These are phyloP conservation scores for Zygosaccharomyces gambellarensis DNA, from an alignment of 805 yeast genomes.

Conservation along the genomic window DNA sequence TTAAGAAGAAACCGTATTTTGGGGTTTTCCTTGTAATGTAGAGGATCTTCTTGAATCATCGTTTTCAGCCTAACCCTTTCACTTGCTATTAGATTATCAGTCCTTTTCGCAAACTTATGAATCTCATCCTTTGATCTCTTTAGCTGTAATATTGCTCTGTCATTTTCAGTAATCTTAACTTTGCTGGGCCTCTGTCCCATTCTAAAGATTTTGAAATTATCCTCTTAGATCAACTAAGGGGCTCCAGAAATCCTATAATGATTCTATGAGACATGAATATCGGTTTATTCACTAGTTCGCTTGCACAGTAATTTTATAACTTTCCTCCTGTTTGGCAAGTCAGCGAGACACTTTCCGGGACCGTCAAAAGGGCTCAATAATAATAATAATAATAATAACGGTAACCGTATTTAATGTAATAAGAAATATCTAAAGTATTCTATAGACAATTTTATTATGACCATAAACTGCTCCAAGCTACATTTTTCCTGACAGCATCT, in stretches of 20 bases:
- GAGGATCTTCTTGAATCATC: conserved; percentile 31
- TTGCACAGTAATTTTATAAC: not conserved
- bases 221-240: not conserved
- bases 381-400: not conserved
- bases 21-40: conserved; percentile 56
- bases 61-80: conserved; percentile 45
- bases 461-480: conserved; percentile 68
- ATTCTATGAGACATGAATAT: not conserved
- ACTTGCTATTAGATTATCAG: conserved; percentile 50
- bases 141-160: conserved; percentile 77
- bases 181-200: conserved; percentile 42
- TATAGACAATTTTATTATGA: conserved; percentile 10
- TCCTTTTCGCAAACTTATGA: conserved; percentile 55
- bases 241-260: not conserved
- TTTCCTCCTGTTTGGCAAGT: not conserved
- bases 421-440: not conserved
- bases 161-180: conserved; percentile 73
- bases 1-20: conserved; percentile 54
- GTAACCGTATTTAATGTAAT: not conserved
- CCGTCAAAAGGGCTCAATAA: not conserved
- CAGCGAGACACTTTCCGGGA: not conserved
- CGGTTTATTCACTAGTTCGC: not conserved
- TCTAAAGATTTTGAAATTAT: not conserved
- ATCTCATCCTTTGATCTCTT: conserved; percentile 86
- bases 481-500: conserved; percentile 80